These are phyloP conservation scores for Meyerozyma carpophila DNA, from an alignment of 1,139 yeast genomes.

Conservation along the genomic window DNA sequence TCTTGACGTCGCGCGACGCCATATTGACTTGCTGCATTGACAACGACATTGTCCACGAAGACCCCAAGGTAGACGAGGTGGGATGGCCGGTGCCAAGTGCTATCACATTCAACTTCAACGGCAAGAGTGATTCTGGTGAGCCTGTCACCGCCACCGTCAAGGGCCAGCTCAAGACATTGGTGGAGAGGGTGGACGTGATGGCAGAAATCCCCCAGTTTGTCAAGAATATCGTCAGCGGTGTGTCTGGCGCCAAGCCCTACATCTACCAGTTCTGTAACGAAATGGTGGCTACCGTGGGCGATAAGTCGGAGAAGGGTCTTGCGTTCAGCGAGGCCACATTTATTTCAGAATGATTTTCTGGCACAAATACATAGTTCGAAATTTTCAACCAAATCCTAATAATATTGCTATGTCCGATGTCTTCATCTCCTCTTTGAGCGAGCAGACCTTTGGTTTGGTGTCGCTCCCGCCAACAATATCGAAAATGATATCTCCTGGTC, in stretches of 20 bases:
- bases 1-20: slow-evolving; percentile 59
- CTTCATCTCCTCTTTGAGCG: neutral
- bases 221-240: slow-evolving; percentile 87
- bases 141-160: slow-evolving; percentile 36
- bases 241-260: slow-evolving; percentile 92
- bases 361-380: neutral
- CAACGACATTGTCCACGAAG: slow-evolving; percentile 60
- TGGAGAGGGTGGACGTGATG: slow-evolving; percentile 96
- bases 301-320: slow-evolving; percentile 52
- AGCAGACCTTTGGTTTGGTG: neutral
- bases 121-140: slow-evolving; percentile 23
- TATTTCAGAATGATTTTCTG: slow-evolving; percentile 36
- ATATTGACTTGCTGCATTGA: slow-evolving; percentile 62
- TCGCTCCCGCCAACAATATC: neutral
- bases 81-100: slow-evolving; percentile 89
- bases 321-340: slow-evolving; percentile 85
- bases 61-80: slow-evolving; percentile 61
- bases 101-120: slow-evolving; percentile 56
- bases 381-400: neutral
- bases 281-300: slow-evolving; percentile 32
- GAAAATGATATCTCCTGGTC: neutral
- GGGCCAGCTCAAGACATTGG: slow-evolving; percentile 54
- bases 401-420: neutral
- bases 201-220: slow-evolving; percentile 94
- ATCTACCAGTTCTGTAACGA: slow-evolving; percentile 84